phyloP scores from a whole-genome alignment of 2,329 filamentous ascomycete species.

The Pseudocercospora vitis region DNA sequence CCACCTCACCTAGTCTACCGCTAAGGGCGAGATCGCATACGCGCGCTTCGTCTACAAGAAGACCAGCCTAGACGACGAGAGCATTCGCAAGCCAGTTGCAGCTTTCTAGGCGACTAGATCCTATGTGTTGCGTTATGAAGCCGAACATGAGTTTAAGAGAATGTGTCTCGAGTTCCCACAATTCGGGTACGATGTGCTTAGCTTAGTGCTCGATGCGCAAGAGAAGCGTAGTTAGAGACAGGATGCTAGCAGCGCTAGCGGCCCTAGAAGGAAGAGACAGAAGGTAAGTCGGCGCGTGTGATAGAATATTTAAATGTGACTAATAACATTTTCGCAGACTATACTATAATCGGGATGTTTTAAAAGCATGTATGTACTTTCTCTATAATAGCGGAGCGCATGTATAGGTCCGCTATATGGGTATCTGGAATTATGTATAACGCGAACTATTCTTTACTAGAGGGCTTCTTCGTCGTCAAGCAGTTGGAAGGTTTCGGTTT shows the following conservation, averaged over 20 bases:
- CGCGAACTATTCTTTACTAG: not conserved
- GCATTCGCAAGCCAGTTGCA: constrained; percentile 79
- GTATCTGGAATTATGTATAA: constrained; percentile 3
- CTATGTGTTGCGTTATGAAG: constrained; percentile 80
- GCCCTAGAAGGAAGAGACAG: constrained; percentile 41
- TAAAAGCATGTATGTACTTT: not conserved
- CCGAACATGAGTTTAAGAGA: constrained; percentile 77
- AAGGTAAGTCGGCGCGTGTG: constrained; percentile 25
- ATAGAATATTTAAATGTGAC: not conserved
- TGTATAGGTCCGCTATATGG: not conserved
- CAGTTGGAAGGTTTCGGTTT: too few relatives aligned
- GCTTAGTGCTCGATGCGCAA: constrained; percentile 55
- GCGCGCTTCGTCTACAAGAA: constrained; percentile 86
- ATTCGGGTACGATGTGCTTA: constrained; percentile 90
- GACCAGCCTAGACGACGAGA: constrained; percentile 66
- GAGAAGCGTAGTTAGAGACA: constrained; percentile 46
- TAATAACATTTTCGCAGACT: not conserved
- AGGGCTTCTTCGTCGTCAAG: too few relatives aligned
- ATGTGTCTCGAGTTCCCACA: constrained; percentile 88
- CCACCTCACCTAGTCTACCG: constrained; percentile 83
- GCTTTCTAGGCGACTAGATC: constrained; percentile 83
- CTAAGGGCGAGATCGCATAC: constrained; percentile 87
- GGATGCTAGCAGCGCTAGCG: constrained; percentile 41
- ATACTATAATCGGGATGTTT: not conserved
- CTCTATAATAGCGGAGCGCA: not conserved